A percentile compares a stretch with the other conserved stretches of the same genome.
Conservation (phyloP, 306 rosid genomes). For the Sechiopsis laciniata region DNA sequence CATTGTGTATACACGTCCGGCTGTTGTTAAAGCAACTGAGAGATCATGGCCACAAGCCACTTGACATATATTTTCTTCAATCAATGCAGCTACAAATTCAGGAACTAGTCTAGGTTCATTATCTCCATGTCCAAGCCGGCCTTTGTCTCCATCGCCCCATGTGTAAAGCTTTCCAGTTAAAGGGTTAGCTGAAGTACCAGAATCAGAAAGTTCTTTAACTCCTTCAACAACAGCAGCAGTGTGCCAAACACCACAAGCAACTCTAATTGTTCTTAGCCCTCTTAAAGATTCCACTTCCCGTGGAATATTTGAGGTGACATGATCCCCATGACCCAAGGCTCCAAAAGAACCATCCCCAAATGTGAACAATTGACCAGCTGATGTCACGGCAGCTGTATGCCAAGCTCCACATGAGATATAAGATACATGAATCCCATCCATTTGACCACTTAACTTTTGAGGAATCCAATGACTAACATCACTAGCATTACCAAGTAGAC, state of each 20-base stretch:
- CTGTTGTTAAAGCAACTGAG: constrained; percentile 70
- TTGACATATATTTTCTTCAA: constrained; percentile 54
- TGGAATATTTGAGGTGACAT: constrained; percentile 52
- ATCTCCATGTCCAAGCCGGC: constrained; percentile 78
- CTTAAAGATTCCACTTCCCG: constrained; percentile 68
- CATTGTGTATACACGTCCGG: constrained; percentile 79
- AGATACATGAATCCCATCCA: constrained; percentile 68
- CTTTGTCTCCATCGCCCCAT: constrained; percentile 97
- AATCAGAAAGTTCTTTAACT: constrained; percentile 34
- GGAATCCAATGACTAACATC: constrained; percentile 86
- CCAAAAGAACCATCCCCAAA: constrained; percentile 99
- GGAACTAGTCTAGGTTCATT: constrained; percentile 61
- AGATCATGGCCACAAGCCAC: constrained; percentile 85
- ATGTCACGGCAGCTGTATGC: constrained; percentile 88
- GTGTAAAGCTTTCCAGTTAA: constrained; percentile 65
- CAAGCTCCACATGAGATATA: constrained; percentile 90
- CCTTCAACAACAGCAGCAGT: constrained; percentile 83
- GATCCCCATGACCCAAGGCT: constrained; percentile 92
- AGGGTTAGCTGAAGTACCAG: constrained; percentile 44
- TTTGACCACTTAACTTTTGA: constrained; percentile 57
- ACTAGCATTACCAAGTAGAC: constrained; percentile 82
- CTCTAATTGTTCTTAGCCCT: constrained; percentile 65
- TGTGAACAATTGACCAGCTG: constrained; percentile 82
- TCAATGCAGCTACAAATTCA: constrained; percentile 53
- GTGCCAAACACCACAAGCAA: constrained; percentile 98